phyloP scores from a whole-genome alignment of 2,329 filamentous ascomycete species.

The Trichoderma sp. region DNA sequence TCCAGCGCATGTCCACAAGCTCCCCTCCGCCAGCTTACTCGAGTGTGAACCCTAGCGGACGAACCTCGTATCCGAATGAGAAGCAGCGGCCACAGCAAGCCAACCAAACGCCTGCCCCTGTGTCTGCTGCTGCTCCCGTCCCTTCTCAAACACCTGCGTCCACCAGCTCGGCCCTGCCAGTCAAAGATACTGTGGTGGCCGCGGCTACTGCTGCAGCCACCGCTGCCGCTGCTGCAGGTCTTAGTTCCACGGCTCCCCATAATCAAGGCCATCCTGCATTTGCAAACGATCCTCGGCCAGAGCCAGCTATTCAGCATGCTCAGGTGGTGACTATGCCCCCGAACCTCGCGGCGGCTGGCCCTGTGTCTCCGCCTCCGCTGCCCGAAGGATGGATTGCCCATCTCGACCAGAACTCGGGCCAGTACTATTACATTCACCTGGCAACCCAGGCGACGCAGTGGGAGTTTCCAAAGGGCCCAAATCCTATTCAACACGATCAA shows the following conservation, averaged over 20 bases:
- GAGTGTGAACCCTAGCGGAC: slow-evolving; percentile 57
- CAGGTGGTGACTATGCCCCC: slow-evolving; percentile 45
- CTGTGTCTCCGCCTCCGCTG: slow-evolving; percentile 83
- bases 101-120: slow-evolving; percentile 16
- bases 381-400: slow-evolving; percentile 99
- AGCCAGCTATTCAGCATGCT: slow-evolving; percentile 45
- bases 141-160: slow-evolving; percentile 26
- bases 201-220: slow-evolving; percentile 24
- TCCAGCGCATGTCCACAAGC: slow-evolving; percentile 75
- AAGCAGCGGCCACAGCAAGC: slow-evolving; percentile 58
- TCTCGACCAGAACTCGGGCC: slow-evolving; percentile 88
- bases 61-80: slow-evolving; percentile 70
- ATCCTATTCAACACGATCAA: slow-evolving; percentile 78
- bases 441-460: slow-evolving; percentile 95
- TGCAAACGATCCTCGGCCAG: slow-evolving; percentile 71
- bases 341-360: slow-evolving; percentile 47
- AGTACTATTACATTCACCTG: slow-evolving; percentile 98
- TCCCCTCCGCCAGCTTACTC: slow-evolving; percentile 96
- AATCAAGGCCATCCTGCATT: slow-evolving; percentile 80
- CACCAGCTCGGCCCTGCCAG: slow-evolving; percentile 26
- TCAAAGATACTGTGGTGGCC: slow-evolving; percentile 28
- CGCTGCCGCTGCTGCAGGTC: slow-evolving; percentile 27
- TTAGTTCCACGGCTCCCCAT: slow-evolving; percentile 50
- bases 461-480: slow-evolving; percentile 97
- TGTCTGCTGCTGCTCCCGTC: slow-evolving; percentile 28